Evolutionary conservation across 192 early-diverging fungal species (phyloP).

Genomic region (Entomortierella lignicola): DNA sequence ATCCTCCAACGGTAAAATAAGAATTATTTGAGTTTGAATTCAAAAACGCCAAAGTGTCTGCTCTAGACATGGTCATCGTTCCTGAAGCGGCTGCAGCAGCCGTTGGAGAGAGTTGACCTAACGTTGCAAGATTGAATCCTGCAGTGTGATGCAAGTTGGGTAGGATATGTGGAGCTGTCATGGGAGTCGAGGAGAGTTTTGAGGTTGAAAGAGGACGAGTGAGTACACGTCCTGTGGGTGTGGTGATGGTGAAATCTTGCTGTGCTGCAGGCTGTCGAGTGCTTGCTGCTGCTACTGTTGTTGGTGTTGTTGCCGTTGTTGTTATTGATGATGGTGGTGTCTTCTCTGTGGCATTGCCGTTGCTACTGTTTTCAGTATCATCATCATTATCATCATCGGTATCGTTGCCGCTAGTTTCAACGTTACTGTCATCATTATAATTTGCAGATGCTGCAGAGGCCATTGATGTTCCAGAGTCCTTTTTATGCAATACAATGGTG

Average conservation of each 20-base stretch:
- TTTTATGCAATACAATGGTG: conserved; percentile 36
- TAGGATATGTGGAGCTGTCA: conserved; percentile 37
- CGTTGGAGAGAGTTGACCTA: conserved; percentile 44
- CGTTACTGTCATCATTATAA: not conserved
- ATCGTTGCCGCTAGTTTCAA: not conserved
- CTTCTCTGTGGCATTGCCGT: not conserved
- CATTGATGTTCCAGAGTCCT: conserved; percentile 50
- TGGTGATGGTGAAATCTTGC: conserved; percentile 1
- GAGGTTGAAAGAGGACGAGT: conserved; percentile 44
- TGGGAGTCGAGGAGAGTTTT: conserved; percentile 27
- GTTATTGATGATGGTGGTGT: not conserved
- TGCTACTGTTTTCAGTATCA: not conserved
- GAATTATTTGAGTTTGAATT: conserved; percentile 25
- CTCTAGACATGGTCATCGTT: conserved; percentile 36
- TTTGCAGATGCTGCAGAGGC: conserved; percentile 1
- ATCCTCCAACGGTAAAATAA: conserved; percentile 18
- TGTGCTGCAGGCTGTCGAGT: not conserved
- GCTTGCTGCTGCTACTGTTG: not conserved
- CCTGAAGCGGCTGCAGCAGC: conserved; percentile 12
- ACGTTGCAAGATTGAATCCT: conserved; percentile 42
- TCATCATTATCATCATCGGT: not conserved
- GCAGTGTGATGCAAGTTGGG: conserved; percentile 37
- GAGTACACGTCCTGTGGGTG: conserved; percentile 42
- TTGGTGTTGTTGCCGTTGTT: not conserved
- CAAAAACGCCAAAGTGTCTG: conserved; percentile 27